phyloP scores from a whole-genome alignment of 257 asterid species.

The Ophiorrhiza pumila region DNA sequence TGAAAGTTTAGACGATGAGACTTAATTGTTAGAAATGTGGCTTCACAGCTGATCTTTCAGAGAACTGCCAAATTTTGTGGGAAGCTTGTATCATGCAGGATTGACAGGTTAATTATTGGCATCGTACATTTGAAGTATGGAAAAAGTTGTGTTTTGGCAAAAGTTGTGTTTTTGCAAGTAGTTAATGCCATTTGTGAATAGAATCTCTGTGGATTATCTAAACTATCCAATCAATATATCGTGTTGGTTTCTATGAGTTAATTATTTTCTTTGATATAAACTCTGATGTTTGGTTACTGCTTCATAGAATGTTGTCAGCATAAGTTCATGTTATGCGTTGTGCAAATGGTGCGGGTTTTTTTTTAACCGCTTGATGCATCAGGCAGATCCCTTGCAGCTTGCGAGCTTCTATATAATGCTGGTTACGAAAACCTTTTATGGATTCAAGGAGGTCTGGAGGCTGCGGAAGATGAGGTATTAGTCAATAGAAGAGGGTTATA shows the following conservation, averaged over 20 bases:
- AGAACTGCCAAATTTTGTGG: neutral
- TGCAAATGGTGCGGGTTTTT: neutral
- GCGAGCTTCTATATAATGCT: conserved; percentile 73
- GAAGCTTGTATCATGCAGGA: neutral
- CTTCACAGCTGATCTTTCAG: neutral
- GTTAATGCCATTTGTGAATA: neutral
- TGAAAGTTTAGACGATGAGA: neutral
- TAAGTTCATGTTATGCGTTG: neutral
- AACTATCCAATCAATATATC: neutral
- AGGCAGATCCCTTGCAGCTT: conserved; percentile 98
- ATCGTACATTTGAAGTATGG: neutral
- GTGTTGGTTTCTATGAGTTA: too few relatives aligned
- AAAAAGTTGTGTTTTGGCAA: neutral
- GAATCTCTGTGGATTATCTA: neutral
- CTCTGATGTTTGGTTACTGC: neutral
- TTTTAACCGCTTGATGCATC: conserved; percentile 24
- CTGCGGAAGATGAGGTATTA: conserved; percentile 86
- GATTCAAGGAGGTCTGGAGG: conserved; percentile 94
- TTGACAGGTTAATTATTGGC: neutral
- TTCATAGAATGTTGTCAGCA: neutral
- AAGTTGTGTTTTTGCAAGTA: neutral
- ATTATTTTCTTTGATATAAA: neutral
- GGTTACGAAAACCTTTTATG: conserved; percentile 79
- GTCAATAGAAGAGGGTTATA: neutral
- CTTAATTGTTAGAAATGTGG: neutral